Conservation (phyloP, 441 rosid genomes). For the Erodium moschatum region DNA sequence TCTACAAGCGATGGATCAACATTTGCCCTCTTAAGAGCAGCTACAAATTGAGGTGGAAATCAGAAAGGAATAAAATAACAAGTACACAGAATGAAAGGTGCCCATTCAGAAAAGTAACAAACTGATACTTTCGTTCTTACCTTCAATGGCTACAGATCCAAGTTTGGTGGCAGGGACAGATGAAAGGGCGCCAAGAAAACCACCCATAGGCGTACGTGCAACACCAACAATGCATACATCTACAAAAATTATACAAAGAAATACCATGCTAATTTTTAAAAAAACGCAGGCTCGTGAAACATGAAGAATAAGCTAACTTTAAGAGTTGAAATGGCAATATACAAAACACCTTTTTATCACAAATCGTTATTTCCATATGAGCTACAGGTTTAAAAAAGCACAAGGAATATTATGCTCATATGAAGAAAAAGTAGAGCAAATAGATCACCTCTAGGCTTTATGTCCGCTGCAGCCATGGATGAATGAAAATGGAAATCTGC, state of each 20-base stretch:
- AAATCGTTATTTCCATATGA: not conserved
- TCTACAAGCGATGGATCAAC: conserved; percentile 76
- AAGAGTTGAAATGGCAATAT: not conserved
- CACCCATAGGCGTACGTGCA: conserved; percentile 96
- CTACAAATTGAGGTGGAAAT: conserved; percentile 29
- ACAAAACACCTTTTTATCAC: not conserved
- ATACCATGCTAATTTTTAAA: not conserved
- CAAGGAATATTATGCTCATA: not conserved
- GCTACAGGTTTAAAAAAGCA: not conserved
- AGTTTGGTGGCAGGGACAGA: conserved; percentile 83
- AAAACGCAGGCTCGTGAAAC: not conserved
- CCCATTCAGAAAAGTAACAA: not conserved
- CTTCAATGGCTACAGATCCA: conserved; percentile 81
- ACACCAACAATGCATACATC: conserved; percentile 46
- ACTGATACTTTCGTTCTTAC: conserved; percentile 24
- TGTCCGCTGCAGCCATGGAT: not conserved
- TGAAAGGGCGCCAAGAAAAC: conserved; percentile 74
- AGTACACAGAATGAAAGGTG: not conserved
- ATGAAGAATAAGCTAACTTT: not conserved
- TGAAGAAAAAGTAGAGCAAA: not conserved
- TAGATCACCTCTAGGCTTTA: conserved; percentile 7
- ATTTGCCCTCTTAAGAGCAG: conserved; percentile 80
- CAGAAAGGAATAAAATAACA: not conserved
- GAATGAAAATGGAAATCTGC: not conserved
- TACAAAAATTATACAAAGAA: not conserved